Conservation (phyloP, 768 basidiomycete genomes). For the Candolleomyces aberdarensis region DNA sequence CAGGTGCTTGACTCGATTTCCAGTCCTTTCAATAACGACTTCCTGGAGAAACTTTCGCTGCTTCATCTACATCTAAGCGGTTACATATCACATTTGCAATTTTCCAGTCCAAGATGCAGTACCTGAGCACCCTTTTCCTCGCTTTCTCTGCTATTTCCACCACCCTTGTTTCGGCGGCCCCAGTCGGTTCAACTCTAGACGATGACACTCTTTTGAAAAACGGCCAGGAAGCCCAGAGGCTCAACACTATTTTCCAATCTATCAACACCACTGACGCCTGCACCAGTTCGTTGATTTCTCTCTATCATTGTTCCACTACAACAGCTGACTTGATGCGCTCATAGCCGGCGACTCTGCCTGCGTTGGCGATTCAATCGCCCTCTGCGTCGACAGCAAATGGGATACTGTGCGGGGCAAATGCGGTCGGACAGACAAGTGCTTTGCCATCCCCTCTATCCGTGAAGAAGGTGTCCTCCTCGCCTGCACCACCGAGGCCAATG, state of each 20-base stretch:
- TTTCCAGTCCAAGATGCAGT: not conserved
- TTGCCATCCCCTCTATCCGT: constrained; percentile 45
- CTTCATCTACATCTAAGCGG: constrained; percentile 5
- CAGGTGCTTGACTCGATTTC: constrained; percentile 28
- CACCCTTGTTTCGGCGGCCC: constrained; percentile 27
- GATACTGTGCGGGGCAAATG: constrained; percentile 32
- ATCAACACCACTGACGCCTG: constrained; percentile 43
- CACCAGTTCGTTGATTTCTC: constrained; percentile 29
- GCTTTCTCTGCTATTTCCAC: constrained; percentile 20
- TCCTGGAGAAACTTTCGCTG: constrained; percentile 16
- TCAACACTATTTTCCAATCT: constrained; percentile 45
- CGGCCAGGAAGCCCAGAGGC: constrained; percentile 45
- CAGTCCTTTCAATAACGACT: constrained; percentile 8
- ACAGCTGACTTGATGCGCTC: not conserved
- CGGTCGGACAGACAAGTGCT: constrained; percentile 37
- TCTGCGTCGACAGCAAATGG: constrained; percentile 42
- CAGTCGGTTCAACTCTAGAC: constrained; percentile 29
- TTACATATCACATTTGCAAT: constrained; percentile 6
- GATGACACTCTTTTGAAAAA: constrained; percentile 43
- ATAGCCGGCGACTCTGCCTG: constrained; percentile 46
- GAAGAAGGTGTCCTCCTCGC: constrained; percentile 24
- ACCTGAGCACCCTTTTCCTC: constrained; percentile 8
- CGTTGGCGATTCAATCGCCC: constrained; percentile 34
- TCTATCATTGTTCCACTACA: not conserved
- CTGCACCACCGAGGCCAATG: constrained; percentile 52